phyloP scores from a whole-genome alignment of 2,329 filamentous ascomycete genomes.

The Xenosphaeropsis pyriputrescens region DNA sequence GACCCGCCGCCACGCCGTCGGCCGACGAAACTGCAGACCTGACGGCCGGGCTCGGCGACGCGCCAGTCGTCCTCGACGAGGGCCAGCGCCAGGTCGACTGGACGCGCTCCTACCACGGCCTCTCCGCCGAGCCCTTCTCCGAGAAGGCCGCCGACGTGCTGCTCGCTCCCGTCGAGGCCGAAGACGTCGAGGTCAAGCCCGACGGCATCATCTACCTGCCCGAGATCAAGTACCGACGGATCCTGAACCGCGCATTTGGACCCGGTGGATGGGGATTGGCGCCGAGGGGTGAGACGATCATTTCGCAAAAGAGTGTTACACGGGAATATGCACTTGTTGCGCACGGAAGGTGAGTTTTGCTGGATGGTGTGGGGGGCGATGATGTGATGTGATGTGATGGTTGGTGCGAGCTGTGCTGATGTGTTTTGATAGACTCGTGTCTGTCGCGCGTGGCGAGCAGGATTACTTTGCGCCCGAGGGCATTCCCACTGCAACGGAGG shows the following conservation, averaged over 20 bases:
- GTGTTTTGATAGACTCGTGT: slow-evolving; percentile 55
- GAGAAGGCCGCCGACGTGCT: slow-evolving; percentile 47
- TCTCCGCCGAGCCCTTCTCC: slow-evolving; percentile 48
- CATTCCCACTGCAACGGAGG: slow-evolving; percentile 88
- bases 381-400: too few species aligned
- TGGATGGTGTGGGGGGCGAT: too few species aligned
- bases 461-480: slow-evolving; percentile 82
- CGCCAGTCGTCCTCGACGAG: slow-evolving; percentile 29
- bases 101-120: slow-evolving; percentile 57
- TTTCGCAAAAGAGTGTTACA: slow-evolving; percentile 43
- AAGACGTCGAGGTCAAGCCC: slow-evolving; percentile 92
- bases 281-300: slow-evolving; percentile 64
- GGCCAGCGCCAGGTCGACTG: slow-evolving; percentile 48
- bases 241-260: slow-evolving; percentile 81
- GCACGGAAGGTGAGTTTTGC: slow-evolving; percentile 57
- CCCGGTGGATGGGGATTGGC: slow-evolving; percentile 93
- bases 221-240: slow-evolving; percentile 93
- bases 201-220: slow-evolving; percentile 94
- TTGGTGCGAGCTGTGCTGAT: too few species aligned
- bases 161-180: slow-evolving; percentile 44
- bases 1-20: slow-evolving; percentile 13
- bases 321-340: slow-evolving; percentile 87
- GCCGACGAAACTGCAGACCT: slow-evolving; percentile 16
- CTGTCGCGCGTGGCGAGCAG: slow-evolving; percentile 87
- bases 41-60: slow-evolving; percentile 33